Percentiles rank a stretch among this genome's conserved stretches.
Conservation (phyloP, 495 filamentous ascomycete species). For the Hypoxylon intermedium region DNA sequence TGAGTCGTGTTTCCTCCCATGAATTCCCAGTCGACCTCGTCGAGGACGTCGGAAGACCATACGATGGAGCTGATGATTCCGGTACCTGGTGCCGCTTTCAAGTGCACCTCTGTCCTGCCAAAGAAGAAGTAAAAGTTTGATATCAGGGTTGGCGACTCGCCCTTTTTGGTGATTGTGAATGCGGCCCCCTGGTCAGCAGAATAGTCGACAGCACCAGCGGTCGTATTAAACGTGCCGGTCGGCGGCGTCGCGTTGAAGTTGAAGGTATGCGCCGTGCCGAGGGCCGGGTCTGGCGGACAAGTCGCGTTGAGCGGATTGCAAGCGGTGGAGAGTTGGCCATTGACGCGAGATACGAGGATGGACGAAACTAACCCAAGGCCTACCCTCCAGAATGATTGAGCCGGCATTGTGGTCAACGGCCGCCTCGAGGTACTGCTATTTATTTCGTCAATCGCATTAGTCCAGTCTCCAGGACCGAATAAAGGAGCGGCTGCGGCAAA, state of each 20-base stretch:
- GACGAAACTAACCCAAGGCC: constrained; percentile 54
- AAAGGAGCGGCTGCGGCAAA: constrained; percentile 4
- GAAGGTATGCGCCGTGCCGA: constrained; percentile 61
- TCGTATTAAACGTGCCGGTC: constrained; percentile 66
- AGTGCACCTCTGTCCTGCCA: constrained; percentile 71
- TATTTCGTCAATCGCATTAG: constrained; percentile 28
- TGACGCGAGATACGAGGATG: constrained; percentile 47
- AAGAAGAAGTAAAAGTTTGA: constrained; percentile 81
- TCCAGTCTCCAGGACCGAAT: constrained; percentile 9
- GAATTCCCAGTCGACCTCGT: constrained; percentile 93
- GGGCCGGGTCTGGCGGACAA: constrained; percentile 70
- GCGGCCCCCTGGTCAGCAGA: constrained; percentile 63
- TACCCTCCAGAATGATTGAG: constrained; percentile 41
- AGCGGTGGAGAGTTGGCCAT: constrained; percentile 67
- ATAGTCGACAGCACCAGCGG: constrained; percentile 63
- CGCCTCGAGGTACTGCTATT: constrained; percentile 3
- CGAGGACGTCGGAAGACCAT: constrained; percentile 81
- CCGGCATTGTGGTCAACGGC: constrained; percentile 39
- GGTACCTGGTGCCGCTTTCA: constrained; percentile 74
- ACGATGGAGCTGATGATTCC: constrained; percentile 87
- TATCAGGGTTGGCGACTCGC: constrained; percentile 76
- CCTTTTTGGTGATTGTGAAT: constrained; percentile 74
- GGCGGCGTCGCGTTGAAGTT: constrained; percentile 72
- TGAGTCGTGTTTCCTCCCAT: constrained; percentile 67
- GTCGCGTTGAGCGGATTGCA: constrained; percentile 71